Percentiles rank a stretch among this genome's conserved stretches.
Evolutionary conservation across 2,329 filamentous ascomycete genomes (phyloP).

Genomic region (Ilyonectria mors-panacis): DNA sequence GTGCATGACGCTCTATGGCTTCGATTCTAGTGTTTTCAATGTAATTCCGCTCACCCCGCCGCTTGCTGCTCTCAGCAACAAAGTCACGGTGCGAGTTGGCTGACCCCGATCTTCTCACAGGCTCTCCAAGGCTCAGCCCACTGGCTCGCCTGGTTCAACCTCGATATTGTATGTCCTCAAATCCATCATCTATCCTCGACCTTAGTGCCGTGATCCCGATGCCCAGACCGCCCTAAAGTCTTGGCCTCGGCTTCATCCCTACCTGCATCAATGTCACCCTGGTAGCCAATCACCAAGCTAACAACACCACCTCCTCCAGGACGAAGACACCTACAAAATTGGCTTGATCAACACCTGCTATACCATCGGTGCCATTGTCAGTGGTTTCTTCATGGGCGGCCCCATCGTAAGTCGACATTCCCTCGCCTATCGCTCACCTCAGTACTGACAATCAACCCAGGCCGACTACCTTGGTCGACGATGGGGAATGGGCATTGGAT

Average conservation of each 20-base stretch:
- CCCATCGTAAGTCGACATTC: conserved; percentile 60
- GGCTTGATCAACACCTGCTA: conserved; percentile 77
- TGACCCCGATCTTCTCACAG: conserved; percentile 31
- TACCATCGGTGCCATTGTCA: conserved; percentile 78
- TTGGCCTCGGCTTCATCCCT: not conserved
- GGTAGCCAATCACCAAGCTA: conserved; percentile 6
- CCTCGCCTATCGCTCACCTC: not conserved
- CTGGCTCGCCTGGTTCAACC: conserved; percentile 76
- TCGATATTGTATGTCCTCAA: conserved; percentile 52
- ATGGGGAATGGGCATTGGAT: conserved; percentile 76
- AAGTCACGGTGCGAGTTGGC: not conserved
- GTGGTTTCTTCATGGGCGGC: conserved; percentile 78
- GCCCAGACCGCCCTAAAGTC: not conserved
- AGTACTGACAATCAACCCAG: conserved; percentile 41
- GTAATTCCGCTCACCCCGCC: conserved; percentile 45
- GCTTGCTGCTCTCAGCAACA: not conserved
- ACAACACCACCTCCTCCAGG: conserved; percentile 37
- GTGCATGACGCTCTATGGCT: conserved; percentile 83
- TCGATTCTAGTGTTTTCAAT: conserved; percentile 82
- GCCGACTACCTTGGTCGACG: conserved; percentile 74
- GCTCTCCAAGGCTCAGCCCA: conserved; percentile 76
- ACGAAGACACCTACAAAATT: conserved; percentile 61
- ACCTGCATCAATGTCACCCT: no score
- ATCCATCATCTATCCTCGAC: not conserved
- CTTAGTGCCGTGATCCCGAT: conserved; percentile 11